Conservation (phyloP, 176 grass and related monocot species). For the Eragrostis curvula region DNA sequence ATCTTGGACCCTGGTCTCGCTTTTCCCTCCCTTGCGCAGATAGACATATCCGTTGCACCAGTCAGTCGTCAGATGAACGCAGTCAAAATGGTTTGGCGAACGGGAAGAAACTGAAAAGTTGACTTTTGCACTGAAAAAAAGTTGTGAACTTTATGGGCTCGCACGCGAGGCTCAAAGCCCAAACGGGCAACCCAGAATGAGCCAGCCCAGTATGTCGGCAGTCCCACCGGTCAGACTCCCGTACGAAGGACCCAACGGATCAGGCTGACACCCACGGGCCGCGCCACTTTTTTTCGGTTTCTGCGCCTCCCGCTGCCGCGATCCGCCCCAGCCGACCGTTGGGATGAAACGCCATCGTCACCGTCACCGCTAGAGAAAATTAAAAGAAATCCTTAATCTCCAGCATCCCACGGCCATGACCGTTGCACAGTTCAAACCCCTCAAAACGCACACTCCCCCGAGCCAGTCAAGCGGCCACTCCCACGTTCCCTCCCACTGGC, state of each 20-base stretch:
- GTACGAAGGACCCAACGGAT: slow-evolving; percentile 17
- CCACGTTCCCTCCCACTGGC: not conserved
- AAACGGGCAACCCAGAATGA: not conserved
- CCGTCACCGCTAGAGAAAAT: slow-evolving; percentile 32
- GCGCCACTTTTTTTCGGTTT: slow-evolving; percentile 37
- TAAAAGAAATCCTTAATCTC: slow-evolving; percentile 34
- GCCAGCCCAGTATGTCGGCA: not conserved
- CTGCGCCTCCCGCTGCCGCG: slow-evolving; percentile 11
- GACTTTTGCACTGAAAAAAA: not conserved
- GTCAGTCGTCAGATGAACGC: not conserved
- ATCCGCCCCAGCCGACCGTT: slow-evolving; percentile 53
- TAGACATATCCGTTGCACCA: not conserved
- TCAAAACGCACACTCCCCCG: slow-evolving; percentile 18
- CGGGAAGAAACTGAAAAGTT: not conserved
- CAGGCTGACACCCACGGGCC: slow-evolving; percentile 22
- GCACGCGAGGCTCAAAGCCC: slow-evolving; percentile 11
- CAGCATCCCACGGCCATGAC: slow-evolving; percentile 36
- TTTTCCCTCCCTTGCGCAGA: not conserved
- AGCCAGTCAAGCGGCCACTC: not conserved
- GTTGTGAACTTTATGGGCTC: slow-evolving; percentile 5
- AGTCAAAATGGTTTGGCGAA: not conserved
- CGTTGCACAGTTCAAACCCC: slow-evolving; percentile 69
- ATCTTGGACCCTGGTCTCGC: slow-evolving; percentile 8
- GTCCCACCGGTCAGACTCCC: not conserved
- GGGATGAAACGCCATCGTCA: slow-evolving; percentile 1